phyloP scores from a whole-genome alignment of 140 eudicot genomes.

The Bidens hawaiensis region DNA sequence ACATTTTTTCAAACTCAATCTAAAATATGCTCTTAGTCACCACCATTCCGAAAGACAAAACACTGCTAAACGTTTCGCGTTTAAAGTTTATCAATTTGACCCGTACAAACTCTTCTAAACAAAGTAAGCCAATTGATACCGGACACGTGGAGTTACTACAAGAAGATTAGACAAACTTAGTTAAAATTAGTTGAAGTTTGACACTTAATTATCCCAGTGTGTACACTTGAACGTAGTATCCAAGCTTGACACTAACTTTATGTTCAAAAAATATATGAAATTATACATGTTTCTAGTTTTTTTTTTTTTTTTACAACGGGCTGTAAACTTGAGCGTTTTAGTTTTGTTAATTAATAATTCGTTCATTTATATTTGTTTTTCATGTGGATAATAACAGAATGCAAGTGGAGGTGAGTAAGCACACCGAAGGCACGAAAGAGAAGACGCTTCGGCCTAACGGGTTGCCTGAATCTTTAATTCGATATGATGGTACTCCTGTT shows the following conservation, averaged over 20 bases:
- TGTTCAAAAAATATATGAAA: neutral
- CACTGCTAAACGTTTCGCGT: too few relatives aligned
- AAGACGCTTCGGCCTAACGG: constrained; percentile 87
- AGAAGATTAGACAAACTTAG: neutral
- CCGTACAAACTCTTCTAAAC: neutral
- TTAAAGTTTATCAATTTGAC: too few relatives aligned
- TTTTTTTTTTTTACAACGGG: neutral
- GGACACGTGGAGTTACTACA: neutral
- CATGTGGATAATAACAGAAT: constrained; percentile 39
- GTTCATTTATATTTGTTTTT: neutral
- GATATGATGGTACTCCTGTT: constrained; percentile 74
- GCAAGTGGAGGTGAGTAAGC: constrained; percentile 99
- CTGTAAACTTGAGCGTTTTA: neutral
- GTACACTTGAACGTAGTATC: neutral
- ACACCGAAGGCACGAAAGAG: constrained; percentile 87
- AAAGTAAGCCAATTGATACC: neutral
- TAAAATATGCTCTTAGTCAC: too few relatives aligned
- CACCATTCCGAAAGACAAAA: too few relatives aligned
- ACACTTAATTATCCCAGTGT: neutral
- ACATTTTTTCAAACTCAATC: too few relatives aligned
- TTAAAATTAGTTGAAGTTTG: neutral
- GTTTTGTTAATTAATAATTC: neutral
- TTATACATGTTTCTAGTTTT: neutral
- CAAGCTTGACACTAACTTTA: neutral
- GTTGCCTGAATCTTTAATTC: constrained; percentile 90